A percentile compares a stretch with the other conserved stretches of the same genome.
These are phyloP conservation scores for Nymphaea colorata DNA, from an alignment of 164 flowering plant genomes.

Conservation along the genomic window DNA sequence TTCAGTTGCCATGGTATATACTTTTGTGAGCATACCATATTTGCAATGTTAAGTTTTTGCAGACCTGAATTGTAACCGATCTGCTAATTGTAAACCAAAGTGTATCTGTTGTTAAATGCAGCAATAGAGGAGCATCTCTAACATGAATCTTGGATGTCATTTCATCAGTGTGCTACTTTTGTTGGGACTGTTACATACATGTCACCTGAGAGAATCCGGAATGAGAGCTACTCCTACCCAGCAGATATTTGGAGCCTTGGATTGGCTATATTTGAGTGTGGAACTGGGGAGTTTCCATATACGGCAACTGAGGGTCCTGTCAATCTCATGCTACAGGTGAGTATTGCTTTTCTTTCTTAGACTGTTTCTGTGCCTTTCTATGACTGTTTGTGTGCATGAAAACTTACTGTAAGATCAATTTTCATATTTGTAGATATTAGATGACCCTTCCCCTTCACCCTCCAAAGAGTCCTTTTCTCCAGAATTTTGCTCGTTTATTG, in stretches of 20 bases:
- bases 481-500: constrained; percentile 85
- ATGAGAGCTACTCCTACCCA: constrained; percentile 87
- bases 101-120: background rate
- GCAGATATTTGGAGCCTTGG: constrained; percentile 99
- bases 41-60: background rate
- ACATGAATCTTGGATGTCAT: background rate
- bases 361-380: background rate
- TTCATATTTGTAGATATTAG: constrained; percentile 54
- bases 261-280: constrained; percentile 93
- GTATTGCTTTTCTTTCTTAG: background rate
- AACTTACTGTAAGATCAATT: background rate
- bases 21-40: background rate
- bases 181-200: constrained; percentile 98
- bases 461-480: constrained; percentile 56
- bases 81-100: no score
- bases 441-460: constrained; percentile 96
- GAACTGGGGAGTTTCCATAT: constrained; percentile 98
- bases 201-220: constrained; percentile 99
- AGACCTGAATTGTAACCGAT: background rate
- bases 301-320: constrained; percentile 89
- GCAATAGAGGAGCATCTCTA: background rate
- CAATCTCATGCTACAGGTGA: constrained; percentile 95
- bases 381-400: background rate
- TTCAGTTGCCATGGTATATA: constrained; percentile 88
- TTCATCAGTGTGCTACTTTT: constrained; percentile 88